These are phyloP conservation scores for Phytophthora colocasiae DNA, from an alignment of 352 stramenopile genomes.

Conservation along the genomic window DNA sequence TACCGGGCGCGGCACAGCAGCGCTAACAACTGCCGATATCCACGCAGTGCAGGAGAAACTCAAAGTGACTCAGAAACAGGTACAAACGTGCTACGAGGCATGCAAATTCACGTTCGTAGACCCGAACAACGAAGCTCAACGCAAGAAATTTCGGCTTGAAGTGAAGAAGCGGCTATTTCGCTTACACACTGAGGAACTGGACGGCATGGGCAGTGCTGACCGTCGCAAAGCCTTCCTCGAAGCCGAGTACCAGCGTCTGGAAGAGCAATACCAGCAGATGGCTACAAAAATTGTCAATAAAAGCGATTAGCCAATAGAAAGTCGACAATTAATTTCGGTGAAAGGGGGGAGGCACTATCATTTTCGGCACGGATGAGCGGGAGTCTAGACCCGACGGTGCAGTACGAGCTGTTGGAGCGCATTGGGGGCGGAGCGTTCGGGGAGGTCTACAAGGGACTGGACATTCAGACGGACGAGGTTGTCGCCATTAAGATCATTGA, in stretches of 20 bases:
- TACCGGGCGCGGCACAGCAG: conserved; percentile 45
- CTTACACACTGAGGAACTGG: conserved; percentile 72
- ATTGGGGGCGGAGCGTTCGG: conserved; percentile 86
- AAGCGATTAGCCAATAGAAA: conserved; percentile 7
- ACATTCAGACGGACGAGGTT: conserved; percentile 74
- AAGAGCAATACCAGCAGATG: conserved; percentile 62
- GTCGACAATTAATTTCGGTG: conserved; percentile 21
- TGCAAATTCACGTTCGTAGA: conserved; percentile 72
- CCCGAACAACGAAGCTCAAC: conserved; percentile 50
- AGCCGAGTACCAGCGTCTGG: conserved; percentile 59
- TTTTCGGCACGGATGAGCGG: conserved; percentile 48
- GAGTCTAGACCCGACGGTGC: conserved; percentile 53
- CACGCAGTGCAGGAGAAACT: conserved; percentile 71
- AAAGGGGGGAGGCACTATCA: conserved; percentile 7
- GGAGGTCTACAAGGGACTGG: conserved; percentile 80
- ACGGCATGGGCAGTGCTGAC: conserved; percentile 71
- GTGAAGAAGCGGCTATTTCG: conserved; percentile 86
- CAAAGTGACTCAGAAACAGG: conserved; percentile 82
- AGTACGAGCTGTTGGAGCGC: conserved; percentile 84
- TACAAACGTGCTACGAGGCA: conserved; percentile 83
- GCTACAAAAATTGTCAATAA: conserved; percentile 37
- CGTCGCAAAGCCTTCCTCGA: conserved; percentile 85
- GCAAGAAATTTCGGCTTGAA: conserved; percentile 78
- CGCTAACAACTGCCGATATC: conserved; percentile 58
- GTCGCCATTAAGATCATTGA: conserved; percentile 89